Evolutionary conservation across 352 stramenopile genomes (phyloP).

Genomic region (Plasmopara viticola): DNA sequence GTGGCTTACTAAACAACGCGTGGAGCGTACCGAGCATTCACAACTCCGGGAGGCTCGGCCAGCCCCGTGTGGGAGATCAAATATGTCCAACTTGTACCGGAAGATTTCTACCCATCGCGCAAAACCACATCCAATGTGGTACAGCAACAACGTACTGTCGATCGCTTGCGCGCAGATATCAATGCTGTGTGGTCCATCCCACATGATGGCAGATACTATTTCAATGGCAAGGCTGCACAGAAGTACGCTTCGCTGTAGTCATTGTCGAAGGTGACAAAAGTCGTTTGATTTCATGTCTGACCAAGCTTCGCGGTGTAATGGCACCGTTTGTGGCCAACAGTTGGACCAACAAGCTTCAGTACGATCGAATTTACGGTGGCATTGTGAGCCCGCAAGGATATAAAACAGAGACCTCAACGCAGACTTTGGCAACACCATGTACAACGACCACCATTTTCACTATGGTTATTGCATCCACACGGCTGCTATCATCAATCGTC

Average conservation of each 20-base stretch:
- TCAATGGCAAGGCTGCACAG: constrained; percentile 65
- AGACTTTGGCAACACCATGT: constrained; percentile 68
- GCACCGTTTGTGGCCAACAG: constrained; percentile 53
- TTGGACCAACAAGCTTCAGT: background rate
- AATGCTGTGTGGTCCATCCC: constrained; percentile 38
- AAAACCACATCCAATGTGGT: constrained; percentile 24
- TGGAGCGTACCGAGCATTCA: constrained; percentile 38
- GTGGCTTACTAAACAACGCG: constrained; percentile 45
- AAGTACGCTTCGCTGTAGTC: constrained; percentile 65
- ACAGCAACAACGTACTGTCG: constrained; percentile 31
- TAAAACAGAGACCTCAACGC: constrained; percentile 38
- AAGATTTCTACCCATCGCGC: constrained; percentile 43
- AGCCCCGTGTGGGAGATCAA: constrained; percentile 37
- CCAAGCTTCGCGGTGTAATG: constrained; percentile 47
- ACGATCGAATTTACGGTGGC: constrained; percentile 34
- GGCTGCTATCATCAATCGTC: constrained; percentile 47
- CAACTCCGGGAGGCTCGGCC: constrained; percentile 17
- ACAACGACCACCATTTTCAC: constrained; percentile 83
- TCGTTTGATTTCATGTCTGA: constrained; percentile 35
- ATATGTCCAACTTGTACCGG: constrained; percentile 33
- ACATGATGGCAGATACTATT: constrained; percentile 57
- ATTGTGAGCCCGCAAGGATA: constrained; percentile 40
- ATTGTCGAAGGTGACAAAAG: constrained; percentile 42
- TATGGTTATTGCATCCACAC: constrained; percentile 68
- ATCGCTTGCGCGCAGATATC: constrained; percentile 43